Conservation (phyloP, 257 asterid genomes). For the Striga asiatica region DNA sequence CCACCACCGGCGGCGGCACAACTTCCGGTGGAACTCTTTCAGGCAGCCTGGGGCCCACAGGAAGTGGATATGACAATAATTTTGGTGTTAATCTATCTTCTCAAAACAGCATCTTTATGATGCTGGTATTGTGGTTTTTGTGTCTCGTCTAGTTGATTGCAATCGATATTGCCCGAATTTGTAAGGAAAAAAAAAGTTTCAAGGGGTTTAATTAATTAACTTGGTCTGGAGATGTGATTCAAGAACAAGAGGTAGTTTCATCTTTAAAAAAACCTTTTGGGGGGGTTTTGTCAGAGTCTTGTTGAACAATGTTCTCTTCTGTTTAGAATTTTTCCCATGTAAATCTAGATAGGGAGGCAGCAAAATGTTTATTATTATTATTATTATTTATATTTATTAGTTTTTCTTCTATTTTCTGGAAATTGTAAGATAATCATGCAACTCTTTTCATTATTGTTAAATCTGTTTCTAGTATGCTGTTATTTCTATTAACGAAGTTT, state of each 20-base stretch:
- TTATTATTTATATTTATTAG: not conserved
- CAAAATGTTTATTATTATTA: conserved; percentile 14
- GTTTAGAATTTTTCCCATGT: conserved; percentile 30
- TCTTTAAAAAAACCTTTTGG: not conserved
- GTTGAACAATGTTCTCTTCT: conserved; percentile 17
- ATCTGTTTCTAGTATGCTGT: too few species aligned
- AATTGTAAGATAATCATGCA: too few species aligned
- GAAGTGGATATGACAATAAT: conserved; percentile 14
- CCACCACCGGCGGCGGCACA: not conserved
- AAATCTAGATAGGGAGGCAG: conserved; percentile 35
- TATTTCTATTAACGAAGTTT: too few species aligned
- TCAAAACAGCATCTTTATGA: conserved; percentile 5
- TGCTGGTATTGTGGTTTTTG: conserved; percentile 8
- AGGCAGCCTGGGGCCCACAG: conserved; percentile 20
- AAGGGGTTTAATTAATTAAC: too few species aligned
- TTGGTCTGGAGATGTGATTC: not conserved
- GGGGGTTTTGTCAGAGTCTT: not conserved
- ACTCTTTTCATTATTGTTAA: too few species aligned
- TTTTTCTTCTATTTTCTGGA: too few species aligned
- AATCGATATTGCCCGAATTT: conserved; percentile 19
- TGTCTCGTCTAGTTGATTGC: conserved; percentile 16
- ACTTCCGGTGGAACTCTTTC: conserved; percentile 19
- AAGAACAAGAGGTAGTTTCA: conserved; percentile 23
- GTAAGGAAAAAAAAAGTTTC: not conserved
- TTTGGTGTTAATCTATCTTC: not conserved